These are phyloP conservation scores for Scedosporium aurantiacum DNA, from an alignment of 2,329 filamentous ascomycete genomes.

Conservation along the genomic window DNA sequence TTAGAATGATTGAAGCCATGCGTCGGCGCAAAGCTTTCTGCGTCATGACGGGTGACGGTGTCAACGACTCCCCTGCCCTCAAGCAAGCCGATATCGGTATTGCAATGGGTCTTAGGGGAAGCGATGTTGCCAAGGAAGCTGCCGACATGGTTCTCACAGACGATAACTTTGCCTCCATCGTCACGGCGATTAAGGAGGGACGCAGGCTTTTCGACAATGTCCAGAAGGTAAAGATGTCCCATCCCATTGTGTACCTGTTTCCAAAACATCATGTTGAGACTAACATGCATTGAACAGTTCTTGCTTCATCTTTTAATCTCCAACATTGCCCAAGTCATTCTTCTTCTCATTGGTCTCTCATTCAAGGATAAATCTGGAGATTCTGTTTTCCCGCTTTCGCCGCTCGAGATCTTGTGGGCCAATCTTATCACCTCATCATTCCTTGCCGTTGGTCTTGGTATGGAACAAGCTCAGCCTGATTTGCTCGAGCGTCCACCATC, in stretches of 20 bases:
- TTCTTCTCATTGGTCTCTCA: constrained; percentile 56
- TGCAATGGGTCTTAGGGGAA: constrained; percentile 61
- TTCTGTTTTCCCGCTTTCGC: constrained; percentile 60
- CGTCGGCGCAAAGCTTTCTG: constrained; percentile 57
- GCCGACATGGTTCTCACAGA: constrained; percentile 82
- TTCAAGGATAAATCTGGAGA: constrained; percentile 50
- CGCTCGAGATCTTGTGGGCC: constrained; percentile 66
- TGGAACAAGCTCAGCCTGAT: constrained; percentile 58
- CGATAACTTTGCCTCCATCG: constrained; percentile 76
- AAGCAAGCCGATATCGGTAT: constrained; percentile 67
- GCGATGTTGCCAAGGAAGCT: constrained; percentile 68
- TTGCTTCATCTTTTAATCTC: constrained; percentile 56
- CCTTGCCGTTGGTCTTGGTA: constrained; percentile 59
- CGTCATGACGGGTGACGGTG: constrained; percentile 66
- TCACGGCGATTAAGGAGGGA: constrained; percentile 61
- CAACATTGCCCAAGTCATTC: constrained; percentile 59
- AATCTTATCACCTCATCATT: constrained; percentile 65
- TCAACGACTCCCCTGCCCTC: constrained; percentile 64
- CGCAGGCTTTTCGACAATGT: constrained; percentile 63
- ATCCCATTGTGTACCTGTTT: background rate
- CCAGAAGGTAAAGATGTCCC: constrained; percentile 44
- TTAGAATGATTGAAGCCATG: constrained; percentile 66
- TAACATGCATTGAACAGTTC: constrained; percentile 29
- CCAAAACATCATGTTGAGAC: background rate
- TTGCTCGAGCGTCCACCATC: constrained; percentile 57